A percentile compares a stretch with the other conserved stretches of the same genome.
phyloP scores from a whole-genome alignment of 2,329 filamentous ascomycete species.

The Arthrobotrys entomopaga region DNA sequence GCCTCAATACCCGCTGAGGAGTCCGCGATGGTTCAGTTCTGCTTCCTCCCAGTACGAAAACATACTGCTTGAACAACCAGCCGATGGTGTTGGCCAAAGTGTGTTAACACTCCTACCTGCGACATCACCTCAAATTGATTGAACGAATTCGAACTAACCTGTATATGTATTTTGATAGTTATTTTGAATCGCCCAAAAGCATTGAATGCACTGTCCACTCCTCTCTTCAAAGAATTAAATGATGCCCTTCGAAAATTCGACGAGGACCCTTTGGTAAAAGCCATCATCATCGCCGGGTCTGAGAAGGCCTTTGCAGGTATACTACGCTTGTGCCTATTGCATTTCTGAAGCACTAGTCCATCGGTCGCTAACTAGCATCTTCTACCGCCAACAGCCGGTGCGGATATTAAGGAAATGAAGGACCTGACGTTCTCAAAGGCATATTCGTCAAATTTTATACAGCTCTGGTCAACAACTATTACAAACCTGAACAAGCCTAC shows the following conservation, averaged over 20 bases:
- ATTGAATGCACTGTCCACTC: slow-evolving; percentile 90
- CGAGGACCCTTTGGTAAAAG: slow-evolving; percentile 73
- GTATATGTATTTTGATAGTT: slow-evolving; percentile 67
- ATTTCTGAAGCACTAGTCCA: background rate
- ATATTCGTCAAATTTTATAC: slow-evolving; percentile 91
- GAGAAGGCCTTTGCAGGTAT: slow-evolving; percentile 82
- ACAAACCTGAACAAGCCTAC: slow-evolving; percentile 90
- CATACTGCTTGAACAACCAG: slow-evolving; percentile 82
- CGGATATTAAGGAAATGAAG: slow-evolving; percentile 99
- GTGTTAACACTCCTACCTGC: slow-evolving; percentile 58
- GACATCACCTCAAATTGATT: background rate
- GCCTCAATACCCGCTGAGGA: background rate
- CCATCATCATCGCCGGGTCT: slow-evolving; percentile 87
- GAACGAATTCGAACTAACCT: background rate
- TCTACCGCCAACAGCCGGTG: slow-evolving; percentile 71
- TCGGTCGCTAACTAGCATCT: background rate
- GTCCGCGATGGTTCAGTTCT: slow-evolving; percentile 54
- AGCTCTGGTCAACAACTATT: slow-evolving; percentile 88
- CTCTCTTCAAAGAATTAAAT: slow-evolving; percentile 90
- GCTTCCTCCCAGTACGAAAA: slow-evolving; percentile 73
- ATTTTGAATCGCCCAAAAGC: slow-evolving; percentile 94
- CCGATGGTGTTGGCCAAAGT: slow-evolving; percentile 92
- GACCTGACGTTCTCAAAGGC: slow-evolving; percentile 87
- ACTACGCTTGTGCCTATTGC: background rate
- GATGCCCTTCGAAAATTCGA: slow-evolving; percentile 78